Conservation (phyloP, 306 rosid genomes). For the Prunus padus region DNA sequence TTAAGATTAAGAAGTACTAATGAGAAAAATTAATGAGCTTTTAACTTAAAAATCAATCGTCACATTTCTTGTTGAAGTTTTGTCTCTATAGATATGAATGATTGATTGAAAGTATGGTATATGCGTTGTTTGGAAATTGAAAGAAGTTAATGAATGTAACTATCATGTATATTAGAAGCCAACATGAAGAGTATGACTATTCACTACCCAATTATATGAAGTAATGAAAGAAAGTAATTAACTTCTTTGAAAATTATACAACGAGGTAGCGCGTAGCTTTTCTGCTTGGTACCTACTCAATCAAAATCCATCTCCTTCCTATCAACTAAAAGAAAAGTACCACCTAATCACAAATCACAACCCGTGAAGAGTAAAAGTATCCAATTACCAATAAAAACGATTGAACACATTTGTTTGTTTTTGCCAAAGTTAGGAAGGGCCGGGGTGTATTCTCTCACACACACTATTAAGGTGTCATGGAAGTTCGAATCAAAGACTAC, state of each 20-base stretch:
- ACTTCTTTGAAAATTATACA: background rate
- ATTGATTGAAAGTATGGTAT: background rate
- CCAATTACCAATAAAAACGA: too few species aligned
- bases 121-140: background rate
- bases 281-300: background rate
- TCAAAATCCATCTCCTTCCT: background rate
- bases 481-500: too few species aligned
- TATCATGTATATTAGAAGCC: too few species aligned
- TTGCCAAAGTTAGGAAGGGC: too few species aligned
- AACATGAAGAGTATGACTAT: too few species aligned
- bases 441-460: too few species aligned
- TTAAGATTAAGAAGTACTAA: background rate
- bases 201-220: too few species aligned
- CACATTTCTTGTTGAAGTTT: too few species aligned
- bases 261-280: background rate
- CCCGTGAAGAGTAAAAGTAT: background rate
- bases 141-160: background rate
- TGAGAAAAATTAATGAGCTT: background rate
- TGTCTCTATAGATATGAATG: too few species aligned
- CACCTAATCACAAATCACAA: background rate
- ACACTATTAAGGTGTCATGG: too few species aligned
- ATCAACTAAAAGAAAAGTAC: background rate
- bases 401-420: too few species aligned
- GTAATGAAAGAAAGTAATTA: too few species aligned
- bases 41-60: background rate